phyloP scores from a whole-genome alignment of 495 filamentous ascomycete genomes.

The Aspergillus wentii region DNA sequence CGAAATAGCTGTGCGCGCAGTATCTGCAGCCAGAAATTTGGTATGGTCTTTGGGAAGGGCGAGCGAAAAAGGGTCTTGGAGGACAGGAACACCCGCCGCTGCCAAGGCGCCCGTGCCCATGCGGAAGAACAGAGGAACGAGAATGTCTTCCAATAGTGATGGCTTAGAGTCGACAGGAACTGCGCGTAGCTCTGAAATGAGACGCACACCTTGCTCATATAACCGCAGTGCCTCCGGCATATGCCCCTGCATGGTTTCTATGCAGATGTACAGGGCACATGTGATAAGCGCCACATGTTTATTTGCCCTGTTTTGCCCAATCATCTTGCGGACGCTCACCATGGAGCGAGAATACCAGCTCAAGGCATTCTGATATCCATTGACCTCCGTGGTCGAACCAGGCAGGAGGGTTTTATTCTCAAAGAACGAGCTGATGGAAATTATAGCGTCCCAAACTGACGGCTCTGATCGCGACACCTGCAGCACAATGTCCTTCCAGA shows the following conservation, averaged over 20 bases:
- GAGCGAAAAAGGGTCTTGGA: neutral
- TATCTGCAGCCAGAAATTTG: neutral
- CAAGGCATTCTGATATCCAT: conserved; percentile 38
- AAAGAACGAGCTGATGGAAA: conserved; percentile 49
- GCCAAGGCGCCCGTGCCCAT: conserved; percentile 19
- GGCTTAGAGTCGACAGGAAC: conserved; percentile 12
- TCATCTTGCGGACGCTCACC: conserved; percentile 42
- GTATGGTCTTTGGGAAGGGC: neutral
- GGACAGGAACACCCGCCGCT: conserved; percentile 6
- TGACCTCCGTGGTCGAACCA: conserved; percentile 8
- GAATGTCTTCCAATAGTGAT: conserved; percentile 22
- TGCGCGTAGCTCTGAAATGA: conserved; percentile 22
- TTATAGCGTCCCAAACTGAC: conserved; percentile 56
- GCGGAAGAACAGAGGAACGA: conserved; percentile 35
- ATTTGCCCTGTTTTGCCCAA: conserved; percentile 28
- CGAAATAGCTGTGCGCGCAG: neutral
- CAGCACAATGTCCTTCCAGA: conserved; percentile 53
- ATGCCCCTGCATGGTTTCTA: conserved; percentile 47
- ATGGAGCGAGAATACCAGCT: conserved; percentile 43
- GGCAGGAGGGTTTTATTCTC: conserved; percentile 24
- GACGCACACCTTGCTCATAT: conserved; percentile 29
- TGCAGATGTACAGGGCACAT: conserved; percentile 55
- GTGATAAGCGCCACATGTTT: conserved; percentile 41
- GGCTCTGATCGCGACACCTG: conserved; percentile 53
- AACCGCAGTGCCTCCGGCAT: conserved; percentile 25